Percentiles rank a stretch among this genome's conserved stretches.
phyloP scores from a whole-genome alignment of 352 stramenopile genomes.

The Globisporangium mamillatum region DNA sequence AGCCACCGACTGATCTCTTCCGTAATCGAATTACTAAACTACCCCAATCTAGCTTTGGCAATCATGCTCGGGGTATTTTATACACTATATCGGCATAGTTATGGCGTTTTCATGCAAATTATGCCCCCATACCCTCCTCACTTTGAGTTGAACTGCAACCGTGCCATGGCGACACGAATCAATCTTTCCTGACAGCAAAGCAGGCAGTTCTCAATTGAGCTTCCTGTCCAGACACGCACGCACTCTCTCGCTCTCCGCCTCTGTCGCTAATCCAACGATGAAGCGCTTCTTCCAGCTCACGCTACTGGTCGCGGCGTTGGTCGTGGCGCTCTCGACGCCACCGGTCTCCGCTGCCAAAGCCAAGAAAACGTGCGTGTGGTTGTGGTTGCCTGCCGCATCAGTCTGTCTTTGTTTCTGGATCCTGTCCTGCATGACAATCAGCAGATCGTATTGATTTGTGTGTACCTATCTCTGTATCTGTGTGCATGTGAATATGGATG shows the following conservation, averaged over 20 bases:
- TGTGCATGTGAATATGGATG: neutral
- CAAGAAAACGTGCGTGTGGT: conserved; percentile 48
- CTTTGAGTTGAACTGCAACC: conserved; percentile 4
- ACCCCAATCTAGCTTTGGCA: neutral
- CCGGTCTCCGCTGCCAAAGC: conserved; percentile 20
- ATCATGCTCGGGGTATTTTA: neutral
- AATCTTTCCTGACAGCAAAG: conserved; percentile 3
- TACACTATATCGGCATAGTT: neutral
- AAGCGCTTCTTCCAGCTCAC: conserved; percentile 23
- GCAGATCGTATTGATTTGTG: neutral
- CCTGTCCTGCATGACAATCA: neutral
- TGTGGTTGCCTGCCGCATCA: neutral
- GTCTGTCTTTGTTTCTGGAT: neutral
- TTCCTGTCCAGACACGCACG: neutral
- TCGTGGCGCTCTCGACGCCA: conserved; percentile 20
- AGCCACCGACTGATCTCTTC: neutral
- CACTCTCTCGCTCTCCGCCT: neutral
- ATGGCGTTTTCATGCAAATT: neutral
- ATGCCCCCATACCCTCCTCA: neutral
- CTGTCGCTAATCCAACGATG: neutral
- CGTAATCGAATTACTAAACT: neutral
- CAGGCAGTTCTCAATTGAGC: conserved; percentile 9
- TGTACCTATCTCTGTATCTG: neutral
- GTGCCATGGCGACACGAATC: conserved; percentile 9
- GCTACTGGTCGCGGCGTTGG: conserved; percentile 30